Evolutionary conservation across 2,329 filamentous ascomycete genomes (phyloP).

Genomic region (Thielaviopsis punctulata): DNA sequence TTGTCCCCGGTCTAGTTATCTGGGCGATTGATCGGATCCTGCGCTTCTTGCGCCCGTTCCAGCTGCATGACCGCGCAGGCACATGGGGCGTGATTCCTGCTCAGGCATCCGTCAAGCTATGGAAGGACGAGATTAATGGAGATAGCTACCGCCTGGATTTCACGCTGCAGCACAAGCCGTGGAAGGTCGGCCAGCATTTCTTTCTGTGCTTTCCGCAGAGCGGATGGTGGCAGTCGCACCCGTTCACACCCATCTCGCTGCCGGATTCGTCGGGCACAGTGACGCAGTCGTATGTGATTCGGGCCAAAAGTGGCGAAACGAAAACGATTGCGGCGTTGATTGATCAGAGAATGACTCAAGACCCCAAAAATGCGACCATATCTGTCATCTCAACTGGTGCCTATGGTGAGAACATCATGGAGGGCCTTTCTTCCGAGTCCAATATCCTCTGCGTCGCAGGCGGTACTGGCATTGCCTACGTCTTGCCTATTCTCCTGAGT

Average conservation of each 20-base stretch:
- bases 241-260: slow-evolving; percentile 46
- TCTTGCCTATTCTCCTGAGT: slow-evolving; percentile 21
- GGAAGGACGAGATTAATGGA: slow-evolving; percentile 38
- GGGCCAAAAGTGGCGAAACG: slow-evolving; percentile 43
- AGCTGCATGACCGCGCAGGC: slow-evolving; percentile 39
- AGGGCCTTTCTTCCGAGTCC: slow-evolving; percentile 23
- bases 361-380: slow-evolving; percentile 8
- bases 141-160: slow-evolving; percentile 51
- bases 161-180: slow-evolving; percentile 39
- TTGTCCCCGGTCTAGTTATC: slow-evolving; percentile 47
- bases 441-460: slow-evolving; percentile 25
- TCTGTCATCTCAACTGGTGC: slow-evolving; percentile 44
- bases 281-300: slow-evolving; percentile 38
- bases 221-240: slow-evolving; percentile 56
- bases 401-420: slow-evolving; percentile 37
- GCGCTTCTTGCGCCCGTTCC: slow-evolving; percentile 37
- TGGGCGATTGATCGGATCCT: slow-evolving; percentile 47
- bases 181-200: slow-evolving; percentile 54
- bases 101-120: slow-evolving; percentile 25
- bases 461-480: slow-evolving; percentile 25
- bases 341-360: slow-evolving; percentile 19
- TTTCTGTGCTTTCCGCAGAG: slow-evolving; percentile 50
- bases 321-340: slow-evolving; percentile 32
- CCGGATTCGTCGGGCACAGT: slow-evolving; percentile 27
- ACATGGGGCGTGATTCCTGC: slow-evolving; percentile 12